A percentile compares a stretch with the other conserved stretches of the same genome.
Conservation (phyloP, 768 basidiomycete genomes). For the Rhizopogon vinicolor region DNA sequence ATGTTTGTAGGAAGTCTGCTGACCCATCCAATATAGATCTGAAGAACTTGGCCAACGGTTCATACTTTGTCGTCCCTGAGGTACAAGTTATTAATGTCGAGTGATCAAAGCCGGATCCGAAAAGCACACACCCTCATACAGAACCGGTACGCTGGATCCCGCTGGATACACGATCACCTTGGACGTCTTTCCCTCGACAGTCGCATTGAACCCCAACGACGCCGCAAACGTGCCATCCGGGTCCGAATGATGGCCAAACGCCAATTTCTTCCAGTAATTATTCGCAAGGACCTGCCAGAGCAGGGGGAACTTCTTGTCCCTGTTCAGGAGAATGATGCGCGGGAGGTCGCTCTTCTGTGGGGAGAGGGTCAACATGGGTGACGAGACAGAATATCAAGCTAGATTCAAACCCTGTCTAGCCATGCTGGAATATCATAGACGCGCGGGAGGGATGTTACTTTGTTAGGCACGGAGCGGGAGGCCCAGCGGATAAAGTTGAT, state of each 20-base stretch:
- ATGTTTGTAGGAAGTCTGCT: constrained; percentile 42
- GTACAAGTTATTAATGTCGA: neutral
- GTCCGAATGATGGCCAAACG: constrained; percentile 62
- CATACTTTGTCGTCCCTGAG: constrained; percentile 66
- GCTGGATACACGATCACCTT: constrained; percentile 71
- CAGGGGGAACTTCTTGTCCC: constrained; percentile 71
- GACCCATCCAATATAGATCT: constrained; percentile 67
- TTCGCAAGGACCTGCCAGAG: constrained; percentile 79
- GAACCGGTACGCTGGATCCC: constrained; percentile 49
- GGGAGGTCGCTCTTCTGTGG: constrained; percentile 36
- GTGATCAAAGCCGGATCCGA: neutral
- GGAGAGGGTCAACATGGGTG: neutral
- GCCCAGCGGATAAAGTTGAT: constrained; percentile 75
- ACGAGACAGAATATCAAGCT: neutral
- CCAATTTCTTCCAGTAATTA: constrained; percentile 59
- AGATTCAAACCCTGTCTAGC: constrained; percentile 55
- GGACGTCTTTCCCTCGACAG: constrained; percentile 45
- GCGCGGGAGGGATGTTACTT: constrained; percentile 55
- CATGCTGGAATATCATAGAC: constrained; percentile 59
- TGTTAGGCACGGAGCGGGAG: constrained; percentile 66
- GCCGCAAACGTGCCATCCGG: constrained; percentile 56
- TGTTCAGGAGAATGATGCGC: constrained; percentile 66
- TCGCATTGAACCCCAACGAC: constrained; percentile 53
- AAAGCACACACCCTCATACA: constrained; percentile 58
- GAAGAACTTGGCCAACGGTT: constrained; percentile 70